These are phyloP conservation scores for Colletotrichum limetticola DNA, from an alignment of 2,329 filamentous ascomycete genomes.

Conservation along the genomic window DNA sequence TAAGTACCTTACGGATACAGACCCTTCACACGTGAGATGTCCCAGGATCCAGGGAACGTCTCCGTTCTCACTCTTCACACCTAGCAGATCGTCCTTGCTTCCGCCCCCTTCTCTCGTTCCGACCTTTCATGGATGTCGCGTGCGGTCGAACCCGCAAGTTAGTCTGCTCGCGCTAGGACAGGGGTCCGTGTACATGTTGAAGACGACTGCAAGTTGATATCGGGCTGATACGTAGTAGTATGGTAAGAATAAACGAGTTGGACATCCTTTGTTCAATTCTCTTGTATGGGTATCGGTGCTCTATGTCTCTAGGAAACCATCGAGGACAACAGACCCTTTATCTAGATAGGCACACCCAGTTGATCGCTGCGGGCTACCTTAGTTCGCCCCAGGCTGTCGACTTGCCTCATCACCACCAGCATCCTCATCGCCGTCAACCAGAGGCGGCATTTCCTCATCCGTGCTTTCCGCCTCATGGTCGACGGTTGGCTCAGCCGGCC, in stretches of 20 bases:
- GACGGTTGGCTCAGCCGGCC: constrained; percentile 31
- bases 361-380: background rate
- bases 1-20: background rate
- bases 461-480: constrained; percentile 29
- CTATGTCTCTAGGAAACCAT: background rate
- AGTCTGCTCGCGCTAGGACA: background rate
- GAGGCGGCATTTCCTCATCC: constrained; percentile 6
- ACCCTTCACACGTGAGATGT: constrained; percentile 2
- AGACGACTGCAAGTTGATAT: background rate
- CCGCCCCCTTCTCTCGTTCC: background rate
- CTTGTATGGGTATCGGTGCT: background rate
- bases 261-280: background rate
- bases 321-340: background rate
- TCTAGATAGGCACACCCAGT: background rate
- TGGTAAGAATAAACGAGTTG: no score
- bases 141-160: constrained; percentile 31
- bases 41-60: background rate
- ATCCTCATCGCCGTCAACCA: background rate
- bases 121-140: constrained; percentile 9
- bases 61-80: constrained; percentile 19
- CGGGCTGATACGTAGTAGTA: no score
- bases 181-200: constrained; percentile 1
- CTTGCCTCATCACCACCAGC: background rate
- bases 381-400: background rate
- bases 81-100: constrained; percentile 30